phyloP scores from a whole-genome alignment of 2,329 filamentous ascomycete species.

The Anthostomella pinea region DNA sequence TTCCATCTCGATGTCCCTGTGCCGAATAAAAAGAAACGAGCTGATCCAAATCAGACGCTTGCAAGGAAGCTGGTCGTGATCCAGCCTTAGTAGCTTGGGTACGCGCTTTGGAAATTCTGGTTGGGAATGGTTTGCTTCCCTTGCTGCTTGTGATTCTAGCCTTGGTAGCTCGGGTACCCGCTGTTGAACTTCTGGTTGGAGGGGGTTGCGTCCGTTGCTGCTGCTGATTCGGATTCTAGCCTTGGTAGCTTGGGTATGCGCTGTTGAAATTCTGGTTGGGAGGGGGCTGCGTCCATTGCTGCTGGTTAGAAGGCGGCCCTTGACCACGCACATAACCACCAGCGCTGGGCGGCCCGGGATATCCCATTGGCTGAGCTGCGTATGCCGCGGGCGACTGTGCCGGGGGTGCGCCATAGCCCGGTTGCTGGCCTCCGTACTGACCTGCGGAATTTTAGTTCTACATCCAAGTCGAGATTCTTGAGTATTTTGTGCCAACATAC shows the following conservation, averaged over 20 bases:
- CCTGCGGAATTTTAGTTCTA: conserved; percentile 37
- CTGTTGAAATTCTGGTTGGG: conserved; percentile 58
- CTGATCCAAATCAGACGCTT: too few relatives aligned
- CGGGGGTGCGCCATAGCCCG: conserved; percentile 61
- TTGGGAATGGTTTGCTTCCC: too few relatives aligned
- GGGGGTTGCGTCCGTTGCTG: conserved; percentile 54
- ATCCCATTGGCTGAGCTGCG: conserved; percentile 67
- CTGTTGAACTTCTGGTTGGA: conserved; percentile 58
- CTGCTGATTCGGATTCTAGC: conserved; percentile 41
- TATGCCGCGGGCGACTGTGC: conserved; percentile 61
- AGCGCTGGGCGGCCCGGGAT: conserved; percentile 70
- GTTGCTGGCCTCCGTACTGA: conserved; percentile 64
- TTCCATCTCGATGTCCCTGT: conserved; percentile 9
- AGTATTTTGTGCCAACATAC: too few relatives aligned
- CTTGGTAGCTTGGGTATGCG: conserved; percentile 63
- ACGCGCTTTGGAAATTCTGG: too few relatives aligned
- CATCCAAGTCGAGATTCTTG: conserved; percentile 54
- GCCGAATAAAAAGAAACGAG: conserved; percentile 9
- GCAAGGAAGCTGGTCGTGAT: too few relatives aligned
- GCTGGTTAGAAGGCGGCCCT: conserved; percentile 53
- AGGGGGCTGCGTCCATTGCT: conserved; percentile 53
- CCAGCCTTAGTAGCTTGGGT: too few relatives aligned
- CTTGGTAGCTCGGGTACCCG: conserved; percentile 63
- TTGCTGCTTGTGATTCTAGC: conserved; percentile 41
- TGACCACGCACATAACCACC: conserved; percentile 82